Percentiles rank a stretch among this genome's conserved stretches.
phyloP scores from a whole-genome alignment of 2,329 filamentous ascomycete genomes.

The Geosmithia putterillii region DNA sequence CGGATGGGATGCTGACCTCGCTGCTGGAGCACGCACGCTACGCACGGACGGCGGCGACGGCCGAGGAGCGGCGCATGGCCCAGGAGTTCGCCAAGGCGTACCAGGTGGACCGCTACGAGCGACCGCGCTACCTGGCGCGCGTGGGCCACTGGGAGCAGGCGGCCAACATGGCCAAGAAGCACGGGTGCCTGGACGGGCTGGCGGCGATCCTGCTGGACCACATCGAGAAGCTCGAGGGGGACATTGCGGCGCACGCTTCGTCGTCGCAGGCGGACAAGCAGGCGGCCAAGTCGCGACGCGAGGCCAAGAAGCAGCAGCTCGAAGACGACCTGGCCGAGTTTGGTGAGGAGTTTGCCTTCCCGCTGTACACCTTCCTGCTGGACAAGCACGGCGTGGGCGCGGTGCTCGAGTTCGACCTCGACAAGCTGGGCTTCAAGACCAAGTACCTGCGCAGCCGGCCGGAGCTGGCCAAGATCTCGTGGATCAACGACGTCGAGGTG shows the following conservation, averaged over 20 bases:
- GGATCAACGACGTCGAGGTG: slow-evolving; percentile 84
- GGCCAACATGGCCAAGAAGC: slow-evolving; percentile 45
- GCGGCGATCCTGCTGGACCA: slow-evolving; percentile 44
- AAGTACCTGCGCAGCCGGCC: slow-evolving; percentile 63
- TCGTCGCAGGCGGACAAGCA: slow-evolving; percentile 15
- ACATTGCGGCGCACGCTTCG: slow-evolving; percentile 12
- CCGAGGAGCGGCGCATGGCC: slow-evolving; percentile 20
- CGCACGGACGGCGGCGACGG: slow-evolving; percentile 29
- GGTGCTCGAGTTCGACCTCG: slow-evolving; percentile 59
- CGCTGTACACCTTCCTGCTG: slow-evolving; percentile 71
- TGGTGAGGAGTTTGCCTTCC: slow-evolving; percentile 55
- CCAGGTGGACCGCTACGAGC: slow-evolving; percentile 35
- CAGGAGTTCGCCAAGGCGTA: slow-evolving; percentile 37
- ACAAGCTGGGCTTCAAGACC: slow-evolving; percentile 60
- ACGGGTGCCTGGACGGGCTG: slow-evolving; percentile 40
- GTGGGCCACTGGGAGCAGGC: slow-evolving; percentile 45
- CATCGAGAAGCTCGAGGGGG: slow-evolving; percentile 25
- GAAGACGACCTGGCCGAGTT: slow-evolving; percentile 50
- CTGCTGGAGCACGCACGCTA: slow-evolving; percentile 41
- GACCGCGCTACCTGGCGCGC: slow-evolving; percentile 39
- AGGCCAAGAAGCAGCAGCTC: slow-evolving; percentile 29
- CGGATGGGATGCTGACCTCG: slow-evolving; percentile 41
- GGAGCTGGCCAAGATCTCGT: slow-evolving; percentile 66
- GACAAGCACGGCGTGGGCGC: slow-evolving; percentile 50
- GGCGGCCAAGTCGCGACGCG: slow-evolving; percentile 19